Base-by-base conservation (phyloP, 2,329 filamentous ascomycete genomes). In the Microcyclosporella mali region DNA sequence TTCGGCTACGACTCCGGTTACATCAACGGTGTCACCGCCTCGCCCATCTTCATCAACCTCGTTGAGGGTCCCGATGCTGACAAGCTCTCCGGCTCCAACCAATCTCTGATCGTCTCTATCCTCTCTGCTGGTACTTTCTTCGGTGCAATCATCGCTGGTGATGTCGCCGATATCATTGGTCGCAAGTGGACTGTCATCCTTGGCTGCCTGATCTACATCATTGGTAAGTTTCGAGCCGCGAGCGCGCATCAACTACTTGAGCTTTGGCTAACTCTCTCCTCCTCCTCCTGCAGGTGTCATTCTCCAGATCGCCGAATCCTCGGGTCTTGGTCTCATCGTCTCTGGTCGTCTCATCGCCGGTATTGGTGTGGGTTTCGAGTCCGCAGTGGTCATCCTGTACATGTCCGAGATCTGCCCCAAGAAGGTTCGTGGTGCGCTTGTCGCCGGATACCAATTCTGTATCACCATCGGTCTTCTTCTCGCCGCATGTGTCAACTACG, bases 381-480 rank as follows among this genome's bases (percentile, higher is more conserved):
- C 83, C 7, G 83, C 85, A 57, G 81, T 88, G 57, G 81, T 88
- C 65, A 86, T 88, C 60, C 73, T 88, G 48, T 89, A 92, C 77
- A 90, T 92, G 85, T 87, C 82, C 37, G 86, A 89, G 69, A 86
- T 89, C 61, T 66, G 53, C 55, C 60, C 59, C 10, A 43, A 48
- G 36, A 61, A 62, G 45, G 82, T 92, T 52, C 79, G 85, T 59
- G 85, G 85, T 60, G 81, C 84, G 42, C 75, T 89, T 38, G 85
- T 90, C n/a, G 79, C 83, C 1, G 84, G 83, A 3, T 89, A 89
- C 70, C 85, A 89, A 63, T 88, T 88, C 73, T 87, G 81, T 65
- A 82, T 89, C 64, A 89, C 85, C 48, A 75, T 89, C 51, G 86
- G 86, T 67, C 50, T 64, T 14, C 51, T 64, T 12, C 71, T 90